phyloP scores from a whole-genome alignment of 1,284 basidiomycete genomes.

The Cutaneotrichosporon spelunceum region DNA sequence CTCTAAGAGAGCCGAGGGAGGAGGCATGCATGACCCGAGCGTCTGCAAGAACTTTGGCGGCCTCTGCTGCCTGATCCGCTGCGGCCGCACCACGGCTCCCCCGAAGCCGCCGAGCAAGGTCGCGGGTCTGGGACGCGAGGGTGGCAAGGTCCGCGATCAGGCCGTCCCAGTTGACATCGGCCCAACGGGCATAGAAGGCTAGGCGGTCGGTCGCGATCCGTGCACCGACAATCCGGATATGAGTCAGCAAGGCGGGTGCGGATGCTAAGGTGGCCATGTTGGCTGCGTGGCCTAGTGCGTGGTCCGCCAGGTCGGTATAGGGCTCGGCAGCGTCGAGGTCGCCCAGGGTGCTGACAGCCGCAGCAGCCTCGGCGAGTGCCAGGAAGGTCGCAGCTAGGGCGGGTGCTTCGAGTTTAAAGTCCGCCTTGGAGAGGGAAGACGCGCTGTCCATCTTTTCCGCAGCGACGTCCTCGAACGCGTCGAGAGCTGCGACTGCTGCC shows the following conservation, averaged over 20 bases:
- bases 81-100: slow-evolving; percentile 39
- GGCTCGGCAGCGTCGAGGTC: slow-evolving; percentile 38
- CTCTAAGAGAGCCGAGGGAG: slow-evolving; percentile 21
- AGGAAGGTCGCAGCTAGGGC: slow-evolving; percentile 45
- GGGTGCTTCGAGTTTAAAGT: slow-evolving; percentile 36
- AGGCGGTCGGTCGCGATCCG: slow-evolving; percentile 39
- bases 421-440: slow-evolving; percentile 26
- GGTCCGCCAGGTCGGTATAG: slow-evolving; percentile 45
- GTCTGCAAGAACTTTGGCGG: slow-evolving; percentile 42
- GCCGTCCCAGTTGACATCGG: slow-evolving; percentile 45
- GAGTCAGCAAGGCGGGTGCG: slow-evolving; percentile 42
- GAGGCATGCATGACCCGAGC: slow-evolving; percentile 43
- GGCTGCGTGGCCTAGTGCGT: slow-evolving; percentile 46
- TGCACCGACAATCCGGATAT: slow-evolving; percentile 45
- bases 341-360: slow-evolving; percentile 34
- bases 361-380: slow-evolving; percentile 35
- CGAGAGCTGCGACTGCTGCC: slow-evolving; percentile 41
- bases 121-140: slow-evolving; percentile 41
- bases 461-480: slow-evolving; percentile 44
- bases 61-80: slow-evolving; percentile 40
- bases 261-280: slow-evolving; percentile 46
- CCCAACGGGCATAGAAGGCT: slow-evolving; percentile 38
- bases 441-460: slow-evolving; percentile 45
- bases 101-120: slow-evolving; percentile 40
- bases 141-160: slow-evolving; percentile 43